A percentile compares a stretch with the other conserved stretches of the same genome.
phyloP scores from a whole-genome alignment of 495 filamentous ascomycete genomes.

The Podospora pseudocomata region DNA sequence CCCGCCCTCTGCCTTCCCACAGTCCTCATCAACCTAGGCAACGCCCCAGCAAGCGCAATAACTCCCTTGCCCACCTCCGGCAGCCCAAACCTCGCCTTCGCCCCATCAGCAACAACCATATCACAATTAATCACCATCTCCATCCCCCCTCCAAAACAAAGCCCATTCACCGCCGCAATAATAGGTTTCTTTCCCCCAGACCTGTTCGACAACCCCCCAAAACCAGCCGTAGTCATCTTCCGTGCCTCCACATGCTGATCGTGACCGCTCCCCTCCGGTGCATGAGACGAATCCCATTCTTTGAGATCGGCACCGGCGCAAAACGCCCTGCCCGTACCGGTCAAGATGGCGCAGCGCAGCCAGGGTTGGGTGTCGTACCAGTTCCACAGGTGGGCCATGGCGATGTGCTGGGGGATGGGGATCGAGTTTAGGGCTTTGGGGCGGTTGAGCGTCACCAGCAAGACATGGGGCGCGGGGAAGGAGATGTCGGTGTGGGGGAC shows the following conservation, averaged over 20 bases:
- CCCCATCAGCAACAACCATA: constrained; percentile 59
- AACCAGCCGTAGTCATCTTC: constrained; percentile 38
- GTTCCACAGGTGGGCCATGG: constrained; percentile 49
- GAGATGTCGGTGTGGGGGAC: constrained; percentile 43
- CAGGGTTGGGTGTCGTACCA: constrained; percentile 58
- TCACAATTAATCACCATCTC: constrained; percentile 75
- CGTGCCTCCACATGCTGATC: constrained; percentile 33
- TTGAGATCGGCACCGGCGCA: constrained; percentile 58
- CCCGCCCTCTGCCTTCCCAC: constrained; percentile 66
- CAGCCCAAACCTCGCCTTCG: constrained; percentile 58
- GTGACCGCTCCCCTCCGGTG: constrained; percentile 42
- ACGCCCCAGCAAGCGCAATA: constrained; percentile 66
- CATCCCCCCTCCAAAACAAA: constrained; percentile 70
- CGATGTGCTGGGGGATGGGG: constrained; percentile 45
- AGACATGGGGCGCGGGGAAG: constrained; percentile 53
- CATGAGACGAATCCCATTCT: constrained; percentile 40
- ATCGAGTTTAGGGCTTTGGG: constrained; percentile 58
- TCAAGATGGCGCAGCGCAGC: constrained; percentile 55
- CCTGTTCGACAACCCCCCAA: constrained; percentile 48
- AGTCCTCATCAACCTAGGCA: constrained; percentile 68
- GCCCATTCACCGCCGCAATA: constrained; percentile 75
- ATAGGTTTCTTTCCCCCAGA: constrained; percentile 63
- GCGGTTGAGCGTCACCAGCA: constrained; percentile 62
- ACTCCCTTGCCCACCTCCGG: constrained; percentile 73
- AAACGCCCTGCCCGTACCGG: constrained; percentile 53